Evolutionary conservation across 805 yeast species (phyloP).

Genomic region (Sungouiella blattae): DNA sequence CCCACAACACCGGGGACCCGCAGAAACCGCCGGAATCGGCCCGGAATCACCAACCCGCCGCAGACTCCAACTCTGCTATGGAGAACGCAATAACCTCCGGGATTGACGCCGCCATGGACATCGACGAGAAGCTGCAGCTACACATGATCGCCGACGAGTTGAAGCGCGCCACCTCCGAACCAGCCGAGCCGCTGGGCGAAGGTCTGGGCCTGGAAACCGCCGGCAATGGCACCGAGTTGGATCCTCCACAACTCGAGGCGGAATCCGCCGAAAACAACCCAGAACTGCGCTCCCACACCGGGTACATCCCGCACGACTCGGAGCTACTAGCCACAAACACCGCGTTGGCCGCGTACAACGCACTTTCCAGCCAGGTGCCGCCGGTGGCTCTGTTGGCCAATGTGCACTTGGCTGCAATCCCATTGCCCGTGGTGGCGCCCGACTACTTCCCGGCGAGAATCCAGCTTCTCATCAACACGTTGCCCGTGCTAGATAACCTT

Average conservation of each 20-base stretch:
- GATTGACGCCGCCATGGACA: slow-evolving; percentile 6
- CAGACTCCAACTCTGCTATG: too few species aligned
- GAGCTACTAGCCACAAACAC: slow-evolving; percentile 38
- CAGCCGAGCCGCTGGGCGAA: slow-evolving; percentile 3
- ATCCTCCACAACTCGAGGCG: not conserved
- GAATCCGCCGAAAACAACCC: not conserved
- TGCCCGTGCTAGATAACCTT: slow-evolving; percentile 77
- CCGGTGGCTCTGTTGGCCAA: slow-evolving; percentile 30
- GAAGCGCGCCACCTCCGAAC: slow-evolving; percentile 27
- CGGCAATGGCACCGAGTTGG: slow-evolving; percentile 2
- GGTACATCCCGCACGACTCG: slow-evolving; percentile 36
- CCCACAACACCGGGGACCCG: slow-evolving; percentile 1
- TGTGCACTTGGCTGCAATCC: slow-evolving; percentile 60
- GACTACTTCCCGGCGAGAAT: slow-evolving; percentile 55
- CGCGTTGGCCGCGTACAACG: slow-evolving; percentile 41
- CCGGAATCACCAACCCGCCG: too few species aligned
- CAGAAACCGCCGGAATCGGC: not conserved
- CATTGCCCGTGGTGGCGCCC: slow-evolving; percentile 56
- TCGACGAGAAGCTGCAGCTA: slow-evolving; percentile 22
- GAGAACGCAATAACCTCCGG: too few species aligned
- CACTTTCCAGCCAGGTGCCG: slow-evolving; percentile 37
- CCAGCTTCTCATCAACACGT: slow-evolving; percentile 60
- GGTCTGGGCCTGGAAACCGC: not conserved
- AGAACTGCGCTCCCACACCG: not conserved
- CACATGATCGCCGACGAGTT: slow-evolving; percentile 32